A percentile compares a stretch with the other conserved stretches of the same genome.
Evolutionary conservation across 345 rosid species (phyloP).

Genomic region (Gossypium herbaceum): DNA sequence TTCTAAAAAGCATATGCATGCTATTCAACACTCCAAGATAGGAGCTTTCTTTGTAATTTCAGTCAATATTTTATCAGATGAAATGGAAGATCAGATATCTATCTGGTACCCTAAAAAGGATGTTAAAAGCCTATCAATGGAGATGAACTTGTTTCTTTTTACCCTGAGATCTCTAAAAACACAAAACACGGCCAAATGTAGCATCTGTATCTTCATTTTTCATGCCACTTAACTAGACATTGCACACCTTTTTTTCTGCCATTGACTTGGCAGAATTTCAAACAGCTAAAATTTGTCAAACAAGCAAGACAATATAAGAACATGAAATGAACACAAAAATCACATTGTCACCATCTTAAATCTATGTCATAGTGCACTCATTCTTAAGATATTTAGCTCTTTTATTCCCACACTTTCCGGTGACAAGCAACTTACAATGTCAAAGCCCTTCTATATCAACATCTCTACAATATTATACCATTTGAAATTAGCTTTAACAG

Average conservation of each 20-base stretch:
- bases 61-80: not conserved
- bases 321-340: constrained; percentile 7
- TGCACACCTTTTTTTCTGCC: not conserved
- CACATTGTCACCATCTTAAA: not conserved
- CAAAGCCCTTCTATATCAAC: not conserved
- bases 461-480: constrained; percentile 2
- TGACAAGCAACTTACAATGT: no score
- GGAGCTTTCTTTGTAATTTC: no score
- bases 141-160: not conserved
- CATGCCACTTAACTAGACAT: not conserved
- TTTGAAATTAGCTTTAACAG: not conserved
- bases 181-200: no score
- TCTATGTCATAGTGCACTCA: not conserved
- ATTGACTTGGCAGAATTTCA: not conserved
- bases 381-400: not conserved
- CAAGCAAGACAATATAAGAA: not conserved
- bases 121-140: not conserved
- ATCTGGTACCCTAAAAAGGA: not conserved
- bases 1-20: not conserved
- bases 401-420: no score
- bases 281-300: not conserved
- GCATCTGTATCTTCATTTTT: not conserved
- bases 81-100: not conserved
- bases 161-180: not conserved
- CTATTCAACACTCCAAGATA: no score